phyloP scores from a whole-genome alignment of 2,329 filamentous ascomycete species.

The Nectriaceae sp. region DNA sequence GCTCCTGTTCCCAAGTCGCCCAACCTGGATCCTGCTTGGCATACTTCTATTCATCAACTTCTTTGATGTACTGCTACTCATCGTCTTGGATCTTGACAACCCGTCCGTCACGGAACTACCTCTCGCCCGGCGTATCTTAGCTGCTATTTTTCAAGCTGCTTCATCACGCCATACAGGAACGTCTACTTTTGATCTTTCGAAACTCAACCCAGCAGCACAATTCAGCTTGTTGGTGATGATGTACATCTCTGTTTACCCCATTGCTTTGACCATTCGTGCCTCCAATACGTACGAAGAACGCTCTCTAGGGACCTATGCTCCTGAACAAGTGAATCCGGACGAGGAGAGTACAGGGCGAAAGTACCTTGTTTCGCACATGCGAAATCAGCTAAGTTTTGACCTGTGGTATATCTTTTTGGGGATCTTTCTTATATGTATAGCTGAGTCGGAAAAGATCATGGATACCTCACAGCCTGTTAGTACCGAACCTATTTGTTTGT shows the following conservation, averaged over 20 bases:
- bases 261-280: constrained; percentile 62
- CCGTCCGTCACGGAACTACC: constrained; percentile 48
- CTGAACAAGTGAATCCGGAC: constrained; percentile 16
- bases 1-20: constrained; percentile 59
- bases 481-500: neutral
- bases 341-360: constrained; percentile 29
- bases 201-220: constrained; percentile 55
- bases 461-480: constrained; percentile 26
- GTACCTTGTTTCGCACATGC: constrained; percentile 37
- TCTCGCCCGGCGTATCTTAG: constrained; percentile 48
- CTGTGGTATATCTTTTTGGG: constrained; percentile 44
- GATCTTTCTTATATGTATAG: constrained; percentile 38
- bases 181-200: constrained; percentile 51
- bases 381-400: constrained; percentile 43
- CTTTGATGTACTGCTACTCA: constrained; percentile 57
- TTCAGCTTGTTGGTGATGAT: constrained; percentile 65
- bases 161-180: constrained; percentile 50
- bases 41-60: constrained; percentile 54
- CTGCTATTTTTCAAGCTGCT: constrained; percentile 60
- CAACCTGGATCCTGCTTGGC: constrained; percentile 59
- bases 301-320: constrained; percentile 58
- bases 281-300: constrained; percentile 64
- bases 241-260: constrained; percentile 64
- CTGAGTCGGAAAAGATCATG: constrained; percentile 29
- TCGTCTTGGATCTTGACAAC: constrained; percentile 54